These are phyloP conservation scores for Eutrema japonicum DNA, from an alignment of 345 rosid species.

Conservation along the genomic window DNA sequence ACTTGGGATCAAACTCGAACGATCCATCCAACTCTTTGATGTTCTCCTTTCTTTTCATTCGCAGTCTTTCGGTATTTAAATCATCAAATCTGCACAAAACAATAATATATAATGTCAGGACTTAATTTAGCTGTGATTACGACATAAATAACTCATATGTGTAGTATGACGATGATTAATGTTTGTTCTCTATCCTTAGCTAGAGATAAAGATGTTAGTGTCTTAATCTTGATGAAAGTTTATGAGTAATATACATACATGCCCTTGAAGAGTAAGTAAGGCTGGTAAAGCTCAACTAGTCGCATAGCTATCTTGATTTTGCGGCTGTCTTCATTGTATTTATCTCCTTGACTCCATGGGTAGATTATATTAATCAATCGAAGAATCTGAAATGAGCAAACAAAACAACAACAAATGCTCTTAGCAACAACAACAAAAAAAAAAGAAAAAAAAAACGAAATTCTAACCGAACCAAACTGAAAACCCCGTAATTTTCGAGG, in stretches of 20 bases:
- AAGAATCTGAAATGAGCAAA: slow-evolving; percentile 35
- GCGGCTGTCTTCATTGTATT: slow-evolving; percentile 39
- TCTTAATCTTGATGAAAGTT: slow-evolving; percentile 9
- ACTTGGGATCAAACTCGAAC: slow-evolving; percentile 61
- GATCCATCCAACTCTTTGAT: slow-evolving; percentile 51
- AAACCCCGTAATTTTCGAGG: too few species aligned
- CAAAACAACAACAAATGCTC: not conserved
- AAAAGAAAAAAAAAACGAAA: too few species aligned
- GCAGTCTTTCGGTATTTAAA: slow-evolving; percentile 58
- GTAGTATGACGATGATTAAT: not conserved
- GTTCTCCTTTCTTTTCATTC: slow-evolving; percentile 47
- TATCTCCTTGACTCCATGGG: slow-evolving; percentile 46
- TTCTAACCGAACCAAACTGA: too few species aligned
- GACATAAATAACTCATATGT: not conserved
- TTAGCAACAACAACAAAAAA: not conserved
- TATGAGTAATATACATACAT: slow-evolving; percentile 58
- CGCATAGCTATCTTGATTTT: slow-evolving; percentile 63
- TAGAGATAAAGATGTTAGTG: slow-evolving; percentile 5
- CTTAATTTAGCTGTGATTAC: not conserved
- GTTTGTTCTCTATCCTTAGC: not conserved
- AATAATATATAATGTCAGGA: not conserved
- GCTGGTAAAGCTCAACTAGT: slow-evolving; percentile 74
- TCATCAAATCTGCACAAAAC: slow-evolving; percentile 69
- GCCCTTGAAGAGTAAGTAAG: slow-evolving; percentile 86
- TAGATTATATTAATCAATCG: slow-evolving; percentile 39